Evolutionary conservation across 108 stramenopile genomes (phyloP), one percentile per base, ranked within the genome.

Genomic region (Pinguiococcus pyrenoidosus): DNA sequence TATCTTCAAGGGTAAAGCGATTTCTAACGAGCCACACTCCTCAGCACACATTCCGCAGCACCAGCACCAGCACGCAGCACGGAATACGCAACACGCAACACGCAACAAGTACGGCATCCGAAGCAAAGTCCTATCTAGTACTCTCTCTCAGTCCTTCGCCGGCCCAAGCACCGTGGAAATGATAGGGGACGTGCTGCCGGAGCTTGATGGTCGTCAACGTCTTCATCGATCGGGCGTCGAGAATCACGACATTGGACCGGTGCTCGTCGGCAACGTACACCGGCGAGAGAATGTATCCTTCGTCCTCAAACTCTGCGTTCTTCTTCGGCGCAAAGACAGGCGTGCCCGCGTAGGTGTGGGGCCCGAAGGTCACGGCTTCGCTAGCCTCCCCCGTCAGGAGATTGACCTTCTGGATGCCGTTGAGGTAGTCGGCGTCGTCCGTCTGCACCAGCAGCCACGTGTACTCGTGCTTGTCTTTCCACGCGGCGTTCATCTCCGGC

Each of bases 91-190:
- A n/a, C n/a, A n/a, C n/a, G n/a, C n/a, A n/a, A n/a, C n/a, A n/a
- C n/a, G n/a, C n/a, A n/a, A n/a, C n/a, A n/a, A n/a, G n/a, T n/a
- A n/a, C n/a, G n/a, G n/a, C n/a, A n/a, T n/a, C n/a, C n/a, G n/a
- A n/a, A n/a, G n/a, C n/a, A n/a, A n/a, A n/a, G n/a, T n/a, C n/a
- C n/a, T n/a, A n/a, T n/a, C n/a, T n/a, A n/a, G n/a, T n/a, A n/a
- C n/a, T n/a, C n/a, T n/a, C n/a, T n/a, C n/a, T n/a, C n/a, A n/a
- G n/a, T n/a, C n/a, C n/a, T n/a, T n/a, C n/a, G n/a, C n/a, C n/a
- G n/a, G n/a, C n/a, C n/a, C n/a, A n/a, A n/a, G n/a, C n/a, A n/a
- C 66, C 56, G 32, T 68, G 66, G 49, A 68, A 68, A 26, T 60
- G 59, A 42, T 52, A 68, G n/a, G 66, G 51, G 4, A 68, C 4